Conservation (phyloP, 2,329 filamentous ascomycete species). For the Didymella sp. region DNA sequence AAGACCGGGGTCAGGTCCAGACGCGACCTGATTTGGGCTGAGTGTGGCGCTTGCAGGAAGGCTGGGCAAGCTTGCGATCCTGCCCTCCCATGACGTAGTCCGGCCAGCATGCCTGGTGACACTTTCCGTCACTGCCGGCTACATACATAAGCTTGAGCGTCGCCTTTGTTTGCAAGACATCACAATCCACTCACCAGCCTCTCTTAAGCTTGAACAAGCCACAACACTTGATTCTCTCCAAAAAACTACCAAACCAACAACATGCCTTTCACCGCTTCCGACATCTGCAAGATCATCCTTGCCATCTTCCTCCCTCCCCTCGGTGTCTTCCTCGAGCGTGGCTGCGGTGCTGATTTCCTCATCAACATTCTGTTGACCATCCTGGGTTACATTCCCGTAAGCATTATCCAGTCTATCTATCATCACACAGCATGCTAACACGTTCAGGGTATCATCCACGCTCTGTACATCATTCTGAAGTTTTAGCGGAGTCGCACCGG, state of each 20-base stretch:
- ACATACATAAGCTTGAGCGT: too few species aligned
- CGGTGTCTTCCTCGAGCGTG: constrained; percentile 93
- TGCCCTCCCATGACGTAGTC: constrained; percentile 7
- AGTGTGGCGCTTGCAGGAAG: constrained; percentile 11
- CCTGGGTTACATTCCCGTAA: constrained; percentile 65
- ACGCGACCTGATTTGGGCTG: constrained; percentile 5
- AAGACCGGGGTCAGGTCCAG: constrained; percentile 1
- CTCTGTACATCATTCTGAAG: constrained; percentile 91
- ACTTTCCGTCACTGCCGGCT: constrained; percentile 24
- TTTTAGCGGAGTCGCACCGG: constrained; percentile 65
- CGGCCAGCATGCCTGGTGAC: constrained; percentile 10
- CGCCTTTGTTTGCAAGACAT: too few species aligned
- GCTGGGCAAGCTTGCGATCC: background rate
- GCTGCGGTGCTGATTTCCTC: constrained; percentile 83
- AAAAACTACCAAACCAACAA: background rate
- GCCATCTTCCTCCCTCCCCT: constrained; percentile 89
- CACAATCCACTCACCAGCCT: too few species aligned
- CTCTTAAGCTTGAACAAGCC: constrained; percentile 18
- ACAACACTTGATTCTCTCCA: too few species aligned
- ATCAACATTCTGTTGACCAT: constrained; percentile 89
- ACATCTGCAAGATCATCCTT: constrained; percentile 84
- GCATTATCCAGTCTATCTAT: too few species aligned
- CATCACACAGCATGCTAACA: too few species aligned
- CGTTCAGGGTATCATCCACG: constrained; percentile 77
- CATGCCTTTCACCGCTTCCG: constrained; percentile 71